Conservation (phyloP, 805 yeast species). For the Osmozyma mogii region DNA sequence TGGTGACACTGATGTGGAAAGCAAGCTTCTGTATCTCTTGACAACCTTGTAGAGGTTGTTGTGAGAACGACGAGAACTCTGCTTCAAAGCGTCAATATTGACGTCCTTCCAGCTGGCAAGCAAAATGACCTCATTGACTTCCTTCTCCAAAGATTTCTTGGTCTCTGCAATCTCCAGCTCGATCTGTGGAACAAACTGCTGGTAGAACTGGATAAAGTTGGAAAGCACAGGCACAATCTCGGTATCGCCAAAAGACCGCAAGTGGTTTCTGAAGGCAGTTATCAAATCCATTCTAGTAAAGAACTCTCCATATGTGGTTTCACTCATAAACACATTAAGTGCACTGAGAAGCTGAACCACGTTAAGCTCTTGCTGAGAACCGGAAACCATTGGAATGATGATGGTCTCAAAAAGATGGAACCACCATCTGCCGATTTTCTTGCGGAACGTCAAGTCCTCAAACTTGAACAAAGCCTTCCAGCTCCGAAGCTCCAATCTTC, state of each 20-base stretch:
- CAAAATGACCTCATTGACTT: slow-evolving; percentile 73
- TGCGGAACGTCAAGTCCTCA: slow-evolving; percentile 46
- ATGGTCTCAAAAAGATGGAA: slow-evolving; percentile 69
- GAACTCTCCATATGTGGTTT: slow-evolving; percentile 73
- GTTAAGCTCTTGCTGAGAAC: slow-evolving; percentile 9
- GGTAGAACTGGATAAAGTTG: slow-evolving; percentile 57
- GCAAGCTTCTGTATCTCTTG: slow-evolving; percentile 64
- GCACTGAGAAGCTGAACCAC: slow-evolving; percentile 38
- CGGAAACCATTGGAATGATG: too few relatives aligned
- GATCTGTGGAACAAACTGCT: slow-evolving; percentile 53
- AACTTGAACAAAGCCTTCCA: slow-evolving; percentile 72
- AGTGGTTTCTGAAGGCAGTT: slow-evolving; percentile 55
- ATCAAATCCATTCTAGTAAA: slow-evolving; percentile 50
- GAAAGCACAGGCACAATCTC: slow-evolving; percentile 33
- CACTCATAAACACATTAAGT: slow-evolving; percentile 66
- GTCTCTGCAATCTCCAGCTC: slow-evolving; percentile 34
- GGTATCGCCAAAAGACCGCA: slow-evolving; percentile 15
- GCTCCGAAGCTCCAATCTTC: slow-evolving; percentile 75
- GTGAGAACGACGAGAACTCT: slow-evolving; percentile 88
- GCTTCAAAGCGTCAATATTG: slow-evolving; percentile 86
- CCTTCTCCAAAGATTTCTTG: slow-evolving; percentile 60
- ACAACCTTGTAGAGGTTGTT: slow-evolving; percentile 74
- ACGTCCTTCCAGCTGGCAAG: slow-evolving; percentile 97
- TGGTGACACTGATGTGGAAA: slow-evolving; percentile 43
- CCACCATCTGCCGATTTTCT: slow-evolving; percentile 77